Percentiles rank a stretch among this genome's conserved stretches.
phyloP scores from a whole-genome alignment of 2,329 filamentous ascomycete genomes.

The Colletotrichum graminicola region DNA sequence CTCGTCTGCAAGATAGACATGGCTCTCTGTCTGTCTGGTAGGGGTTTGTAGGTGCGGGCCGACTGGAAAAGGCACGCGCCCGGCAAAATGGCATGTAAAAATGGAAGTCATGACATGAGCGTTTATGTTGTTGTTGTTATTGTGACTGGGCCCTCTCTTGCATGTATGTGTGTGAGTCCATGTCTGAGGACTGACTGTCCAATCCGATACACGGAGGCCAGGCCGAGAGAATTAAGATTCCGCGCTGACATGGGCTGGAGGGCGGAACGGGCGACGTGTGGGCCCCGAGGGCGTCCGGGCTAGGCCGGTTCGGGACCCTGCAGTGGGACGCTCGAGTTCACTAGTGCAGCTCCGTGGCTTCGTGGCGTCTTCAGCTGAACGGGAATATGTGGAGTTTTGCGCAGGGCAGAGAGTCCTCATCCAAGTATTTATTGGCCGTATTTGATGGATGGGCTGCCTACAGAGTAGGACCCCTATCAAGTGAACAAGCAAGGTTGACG shows the following conservation, averaged over 20 bases:
- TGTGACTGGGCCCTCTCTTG: not conserved
- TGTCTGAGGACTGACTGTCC: slow-evolving; percentile 9
- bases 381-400: slow-evolving; percentile 6
- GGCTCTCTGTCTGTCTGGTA: not conserved
- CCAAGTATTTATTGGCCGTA: not conserved
- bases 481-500: not conserved
- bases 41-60: not conserved
- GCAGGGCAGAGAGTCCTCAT: not conserved
- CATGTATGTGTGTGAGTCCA: not conserved
- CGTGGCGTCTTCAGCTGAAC: slow-evolving; percentile 37
- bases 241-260: slow-evolving; percentile 29
- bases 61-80: not conserved
- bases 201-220: not conserved
- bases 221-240: slow-evolving; percentile 26
- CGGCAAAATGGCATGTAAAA: not conserved
- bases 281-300: slow-evolving; percentile 15
- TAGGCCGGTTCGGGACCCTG: slow-evolving; percentile 38
- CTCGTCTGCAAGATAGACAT: slow-evolving; percentile 30
- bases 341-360: slow-evolving; percentile 17
- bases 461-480: not conserved
- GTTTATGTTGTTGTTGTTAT: not conserved
- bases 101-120: not conserved
- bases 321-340: slow-evolving; percentile 8
- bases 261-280: slow-evolving; percentile 30
- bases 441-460: not conserved